Conservation (phyloP, 768 basidiomycete species). For the Tylopilus sp. region DNA sequence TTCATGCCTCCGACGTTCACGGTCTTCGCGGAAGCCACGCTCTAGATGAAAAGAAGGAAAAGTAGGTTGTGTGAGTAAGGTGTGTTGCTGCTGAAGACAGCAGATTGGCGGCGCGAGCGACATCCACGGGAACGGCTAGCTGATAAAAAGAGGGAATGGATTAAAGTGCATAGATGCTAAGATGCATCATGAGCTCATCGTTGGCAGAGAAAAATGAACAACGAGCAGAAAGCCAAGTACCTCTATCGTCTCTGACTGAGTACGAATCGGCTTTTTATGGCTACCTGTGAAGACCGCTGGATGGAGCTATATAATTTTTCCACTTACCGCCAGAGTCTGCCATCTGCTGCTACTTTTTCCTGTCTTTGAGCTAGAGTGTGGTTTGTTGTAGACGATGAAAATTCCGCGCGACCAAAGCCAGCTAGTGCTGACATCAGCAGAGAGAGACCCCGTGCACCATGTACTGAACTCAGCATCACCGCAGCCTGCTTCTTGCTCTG, state of each 20-base stretch:
- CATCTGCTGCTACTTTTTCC: constrained; percentile 30
- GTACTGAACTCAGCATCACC: background rate
- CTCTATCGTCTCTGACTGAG: constrained; percentile 32
- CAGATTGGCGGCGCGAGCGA: constrained; percentile 39
- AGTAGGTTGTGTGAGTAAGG: constrained; percentile 50
- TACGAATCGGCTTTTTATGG: constrained; percentile 27
- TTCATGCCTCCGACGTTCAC: constrained; percentile 64
- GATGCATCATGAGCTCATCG: constrained; percentile 65
- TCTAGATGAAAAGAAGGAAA: constrained; percentile 47
- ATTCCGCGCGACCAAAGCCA: constrained; percentile 9
- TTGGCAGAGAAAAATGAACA: constrained; percentile 37
- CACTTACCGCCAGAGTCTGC: constrained; percentile 58
- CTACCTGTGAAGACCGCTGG: constrained; percentile 26
- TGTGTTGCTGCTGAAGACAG: constrained; percentile 39
- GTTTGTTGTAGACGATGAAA: constrained; percentile 22
- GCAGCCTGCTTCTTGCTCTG: constrained; percentile 17
- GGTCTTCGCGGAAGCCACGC: constrained; percentile 63
- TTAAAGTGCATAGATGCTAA: constrained; percentile 42
- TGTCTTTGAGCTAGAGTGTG: constrained; percentile 22
- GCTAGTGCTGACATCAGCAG: constrained; percentile 26
- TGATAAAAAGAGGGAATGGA: constrained; percentile 37
- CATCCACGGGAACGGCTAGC: constrained; percentile 57
- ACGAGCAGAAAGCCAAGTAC: constrained; percentile 31
- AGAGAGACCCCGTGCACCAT: constrained; percentile 21
- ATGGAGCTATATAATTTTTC: constrained; percentile 9